Base-by-base conservation (phyloP, 306 rosid species). In the Ziziphus jujuba region DNA sequence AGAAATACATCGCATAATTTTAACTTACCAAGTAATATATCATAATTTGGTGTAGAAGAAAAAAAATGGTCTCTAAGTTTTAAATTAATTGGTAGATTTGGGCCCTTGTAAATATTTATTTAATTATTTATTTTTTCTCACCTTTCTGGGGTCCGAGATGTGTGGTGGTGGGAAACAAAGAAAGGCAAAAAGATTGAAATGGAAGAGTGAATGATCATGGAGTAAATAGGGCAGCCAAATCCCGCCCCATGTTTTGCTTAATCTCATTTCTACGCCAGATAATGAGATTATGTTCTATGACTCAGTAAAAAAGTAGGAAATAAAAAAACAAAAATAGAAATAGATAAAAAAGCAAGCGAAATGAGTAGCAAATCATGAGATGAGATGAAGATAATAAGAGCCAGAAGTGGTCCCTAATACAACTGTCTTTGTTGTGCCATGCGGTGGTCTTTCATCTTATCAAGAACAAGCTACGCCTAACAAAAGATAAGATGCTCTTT, bases 381-480 rank as follows among this genome's bases (percentile, higher is more conserved):
- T 16, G 47, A 68, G 55, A 68, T 28, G 66, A 50, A 24, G 76
- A 54, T 33, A 7, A 11, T 21, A 55, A 23, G 36, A 22, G 11
- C 6, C 11, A 13, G 8, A 24, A 11, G 83, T 82, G 90, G 90
- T 87, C 95, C 93, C 81, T 47, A 35, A 71, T 54, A 61, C 55
- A 13, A 62, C 63, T 61, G 77, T 44, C 48, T 59, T 49, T 52
- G 68, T 23, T 50, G 73, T 80, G 75, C 69, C 81, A 76, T 72
- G 56, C 69, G 81, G 56, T 62, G 63, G 69, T n/a, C 68, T 75
- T 62, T 71, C 68, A 53, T 53, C 84, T 66, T 76, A 75, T 58
- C 75, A 66, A 58, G 65, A 72, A 67, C 61, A 40, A 70, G 75
- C 2, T 66, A 62, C 53, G n/a, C 47, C 8, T 28, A 12, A 22